phyloP scores from a whole-genome alignment of 139 green algal genomes.

The Diplosphaera chodatii region DNA sequence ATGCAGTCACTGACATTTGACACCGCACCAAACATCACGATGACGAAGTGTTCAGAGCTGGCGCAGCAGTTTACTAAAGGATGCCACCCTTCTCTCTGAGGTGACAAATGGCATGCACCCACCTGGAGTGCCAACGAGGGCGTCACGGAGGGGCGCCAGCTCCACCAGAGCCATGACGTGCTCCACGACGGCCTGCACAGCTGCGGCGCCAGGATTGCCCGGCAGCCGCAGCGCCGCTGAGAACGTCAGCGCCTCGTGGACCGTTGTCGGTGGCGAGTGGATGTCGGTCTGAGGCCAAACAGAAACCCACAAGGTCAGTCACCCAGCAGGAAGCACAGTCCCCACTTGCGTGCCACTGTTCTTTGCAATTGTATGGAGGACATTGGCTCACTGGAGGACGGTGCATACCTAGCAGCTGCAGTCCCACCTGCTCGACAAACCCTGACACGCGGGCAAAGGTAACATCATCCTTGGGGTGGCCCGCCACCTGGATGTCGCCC shows the following conservation, averaged over 20 bases:
- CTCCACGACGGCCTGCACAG: slow-evolving; percentile 23
- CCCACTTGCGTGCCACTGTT: no score
- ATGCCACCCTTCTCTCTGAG: no score
- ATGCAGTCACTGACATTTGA: not conserved
- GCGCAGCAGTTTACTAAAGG: no score
- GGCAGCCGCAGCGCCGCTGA: slow-evolving; percentile 24
- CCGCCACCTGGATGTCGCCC: slow-evolving; percentile 28
- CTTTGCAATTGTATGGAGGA: no score
- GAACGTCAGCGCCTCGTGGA: slow-evolving; percentile 53
- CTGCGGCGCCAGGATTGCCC: slow-evolving; percentile 1
- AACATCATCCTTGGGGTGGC: slow-evolving; percentile 31
- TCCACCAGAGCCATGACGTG: slow-evolving; percentile 52
- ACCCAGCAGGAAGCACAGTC: no score
- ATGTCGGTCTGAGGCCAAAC: slow-evolving; percentile 21
- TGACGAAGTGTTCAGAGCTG: no score
- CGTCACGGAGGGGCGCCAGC: slow-evolving; percentile 26
- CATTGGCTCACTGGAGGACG: no score
- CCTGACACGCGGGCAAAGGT: slow-evolving; percentile 45
- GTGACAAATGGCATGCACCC: slow-evolving; percentile 10
- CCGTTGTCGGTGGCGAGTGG: slow-evolving; percentile 24
- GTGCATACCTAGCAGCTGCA: no score
- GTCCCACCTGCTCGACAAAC: slow-evolving; percentile 22
- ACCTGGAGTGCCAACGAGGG: slow-evolving; percentile 41
- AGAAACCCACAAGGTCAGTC: not conserved
- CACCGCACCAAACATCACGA: no score